These are phyloP conservation scores for Ogataea ramenticola DNA, from an alignment of 805 yeast species.

Conservation along the genomic window DNA sequence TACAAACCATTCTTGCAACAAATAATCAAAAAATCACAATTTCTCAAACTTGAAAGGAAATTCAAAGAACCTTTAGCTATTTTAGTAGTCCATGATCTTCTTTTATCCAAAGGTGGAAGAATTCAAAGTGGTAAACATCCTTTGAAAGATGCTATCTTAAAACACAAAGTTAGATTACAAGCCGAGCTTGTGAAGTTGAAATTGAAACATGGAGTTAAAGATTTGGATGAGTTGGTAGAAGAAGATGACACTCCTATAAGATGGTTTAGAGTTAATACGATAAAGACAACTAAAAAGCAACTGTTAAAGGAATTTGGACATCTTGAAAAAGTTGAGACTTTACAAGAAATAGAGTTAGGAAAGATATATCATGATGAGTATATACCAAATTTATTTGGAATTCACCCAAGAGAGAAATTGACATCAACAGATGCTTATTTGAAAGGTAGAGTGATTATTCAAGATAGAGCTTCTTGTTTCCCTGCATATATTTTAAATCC, in stretches of 20 bases:
- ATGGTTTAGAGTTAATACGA: slow-evolving; percentile 73
- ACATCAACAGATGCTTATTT: slow-evolving; percentile 63
- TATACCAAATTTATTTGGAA: slow-evolving; percentile 74
- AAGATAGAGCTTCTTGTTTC: slow-evolving; percentile 94
- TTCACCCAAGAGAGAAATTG: slow-evolving; percentile 68
- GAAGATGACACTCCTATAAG: slow-evolving; percentile 65
- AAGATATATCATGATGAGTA: slow-evolving; percentile 64
- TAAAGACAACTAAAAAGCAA: slow-evolving; percentile 37
- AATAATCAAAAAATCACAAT: slow-evolving; percentile 59
- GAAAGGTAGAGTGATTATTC: slow-evolving; percentile 77
- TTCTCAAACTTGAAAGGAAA: slow-evolving; percentile 47
- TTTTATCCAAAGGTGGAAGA: slow-evolving; percentile 68
- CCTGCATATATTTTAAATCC: slow-evolving; percentile 83
- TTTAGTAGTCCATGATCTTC: slow-evolving; percentile 72
- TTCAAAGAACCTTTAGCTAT: slow-evolving; percentile 48
- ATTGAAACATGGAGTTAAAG: slow-evolving; percentile 58
- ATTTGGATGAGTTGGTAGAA: slow-evolving; percentile 45
- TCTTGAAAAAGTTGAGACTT: slow-evolving; percentile 37
- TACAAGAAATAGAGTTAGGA: slow-evolving; percentile 42
- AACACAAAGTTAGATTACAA: slow-evolving; percentile 71
- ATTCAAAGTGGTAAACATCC: slow-evolving; percentile 88
- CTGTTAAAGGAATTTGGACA: slow-evolving; percentile 34
- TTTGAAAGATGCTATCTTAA: slow-evolving; percentile 70
- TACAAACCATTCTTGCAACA: slow-evolving; percentile 57
- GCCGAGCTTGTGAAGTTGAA: slow-evolving; percentile 79